phyloP scores from a whole-genome alignment of 106 monocot species.

The Dendrobium huoshanense region DNA sequence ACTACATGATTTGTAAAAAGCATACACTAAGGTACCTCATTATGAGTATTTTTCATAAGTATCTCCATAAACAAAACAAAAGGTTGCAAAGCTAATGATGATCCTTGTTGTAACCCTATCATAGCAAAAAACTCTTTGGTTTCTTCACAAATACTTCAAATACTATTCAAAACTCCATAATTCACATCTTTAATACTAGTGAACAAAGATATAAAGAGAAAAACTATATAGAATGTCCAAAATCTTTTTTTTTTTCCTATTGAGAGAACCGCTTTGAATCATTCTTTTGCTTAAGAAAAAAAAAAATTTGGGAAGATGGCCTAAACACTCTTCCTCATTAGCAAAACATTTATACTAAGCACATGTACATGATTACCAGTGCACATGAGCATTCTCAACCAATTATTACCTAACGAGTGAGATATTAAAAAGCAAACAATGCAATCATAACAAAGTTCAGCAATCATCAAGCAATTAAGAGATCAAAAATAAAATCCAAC shows the following conservation, averaged over 20 bases:
- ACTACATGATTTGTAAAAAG: neutral
- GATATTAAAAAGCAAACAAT: neutral
- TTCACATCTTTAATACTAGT: neutral
- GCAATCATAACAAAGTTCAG: neutral
- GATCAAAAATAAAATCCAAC: neutral
- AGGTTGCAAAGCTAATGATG: neutral
- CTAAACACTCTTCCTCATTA: neutral
- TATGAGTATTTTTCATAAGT: neutral
- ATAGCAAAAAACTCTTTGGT: neutral
- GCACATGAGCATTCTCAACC: neutral
- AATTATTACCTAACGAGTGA: neutral
- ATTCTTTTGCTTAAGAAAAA: neutral
- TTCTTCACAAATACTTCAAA: neutral
- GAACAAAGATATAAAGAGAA: neutral
- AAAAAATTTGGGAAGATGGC: neutral
- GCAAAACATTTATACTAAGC: neutral
- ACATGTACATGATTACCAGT: neutral
- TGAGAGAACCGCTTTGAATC: neutral
- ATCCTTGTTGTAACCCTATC: neutral
- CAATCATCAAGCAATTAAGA: neutral
- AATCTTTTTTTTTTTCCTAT: neutral
- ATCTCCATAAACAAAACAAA: neutral
- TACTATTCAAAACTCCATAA: neutral
- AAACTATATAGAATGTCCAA: neutral
- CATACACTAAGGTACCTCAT: neutral